Percentiles rank a stretch among this genome's conserved stretches.
phyloP scores from a whole-genome alignment of 768 basidiomycete species.

The Macrolepiota albuminosa region DNA sequence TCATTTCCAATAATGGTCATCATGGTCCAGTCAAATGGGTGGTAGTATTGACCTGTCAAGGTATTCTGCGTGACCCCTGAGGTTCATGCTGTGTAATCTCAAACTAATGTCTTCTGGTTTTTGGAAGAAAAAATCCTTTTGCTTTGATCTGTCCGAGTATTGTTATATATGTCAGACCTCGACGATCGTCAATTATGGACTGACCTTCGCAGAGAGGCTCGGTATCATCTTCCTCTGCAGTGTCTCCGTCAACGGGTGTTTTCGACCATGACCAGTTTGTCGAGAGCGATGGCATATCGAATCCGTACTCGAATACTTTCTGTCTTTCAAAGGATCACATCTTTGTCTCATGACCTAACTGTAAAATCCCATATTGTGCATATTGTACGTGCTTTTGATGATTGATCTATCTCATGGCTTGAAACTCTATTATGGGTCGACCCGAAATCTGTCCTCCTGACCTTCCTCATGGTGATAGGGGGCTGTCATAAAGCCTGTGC shows the following conservation, averaged over 20 bases:
- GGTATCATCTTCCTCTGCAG: not conserved
- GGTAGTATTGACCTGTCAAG: not conserved
- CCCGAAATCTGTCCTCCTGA: not conserved
- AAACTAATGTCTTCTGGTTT: not conserved
- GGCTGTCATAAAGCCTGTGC: not conserved
- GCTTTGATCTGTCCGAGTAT: not conserved
- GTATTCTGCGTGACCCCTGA: not conserved
- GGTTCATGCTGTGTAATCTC: not conserved
- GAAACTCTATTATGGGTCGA: not conserved
- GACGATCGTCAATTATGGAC: not conserved
- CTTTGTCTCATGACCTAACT: no score
- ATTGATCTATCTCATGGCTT: not conserved
- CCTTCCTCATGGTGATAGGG: not conserved
- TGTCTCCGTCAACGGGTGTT: not conserved
- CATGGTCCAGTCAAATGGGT: not conserved
- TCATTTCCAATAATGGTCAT: no score
- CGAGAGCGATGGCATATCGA: not conserved
- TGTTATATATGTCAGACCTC: not conserved
- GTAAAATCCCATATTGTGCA: not conserved
- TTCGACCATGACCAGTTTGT: not conserved
- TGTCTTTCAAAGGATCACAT: not conserved
- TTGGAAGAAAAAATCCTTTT: no score
- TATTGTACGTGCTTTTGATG: not conserved
- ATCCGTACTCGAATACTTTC: not conserved
- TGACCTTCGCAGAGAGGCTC: not conserved